Base-by-base conservation (phyloP, 2,329 filamentous ascomycete species). In the Apiospora rasikravindrae region DNA sequence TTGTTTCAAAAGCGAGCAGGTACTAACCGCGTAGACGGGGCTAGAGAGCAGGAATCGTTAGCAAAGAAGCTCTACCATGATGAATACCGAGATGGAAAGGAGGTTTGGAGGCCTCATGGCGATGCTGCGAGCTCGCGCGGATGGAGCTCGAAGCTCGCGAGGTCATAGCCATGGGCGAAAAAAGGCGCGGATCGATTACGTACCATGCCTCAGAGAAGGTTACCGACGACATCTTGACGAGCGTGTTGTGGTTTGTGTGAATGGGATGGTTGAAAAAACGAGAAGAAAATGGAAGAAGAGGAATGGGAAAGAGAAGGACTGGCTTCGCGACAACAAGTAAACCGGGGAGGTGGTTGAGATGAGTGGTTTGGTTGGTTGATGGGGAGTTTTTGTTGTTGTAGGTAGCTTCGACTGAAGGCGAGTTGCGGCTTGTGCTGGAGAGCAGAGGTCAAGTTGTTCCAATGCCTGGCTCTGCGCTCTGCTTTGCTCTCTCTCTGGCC, bases 21-120 rank as follows among this genome's bases (percentile, higher is more conserved):
- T 81, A 98, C 96, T 94, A 91, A 98, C 96, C 90, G 96, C 94
- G 89, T 98, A 99, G 82, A 97, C 96, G 87, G 96, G 96, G 89
- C 96, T 99, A 80, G 75, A 69, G 72, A 76, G 74, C 73, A 73
- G 67, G 72, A 70, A 73, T 75, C 42, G 73, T 80, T 78, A 80
- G 77, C 74, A 22, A 64, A 40, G 1, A 64, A 64, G 57, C 29
- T 64, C 33, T 24, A 7, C 13, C 19, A n/a, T 64, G 57, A 64
- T 64, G 57, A 40, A 64, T 24, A 40, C 19, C 13, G n/a, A 57
- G 44, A 47, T 29, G 47, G 53, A 73, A 53, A 68, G 24, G 29
- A 42, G 6, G 44, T 69, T 33, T 16, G 2, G 19, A 33, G 53
- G 61, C 16, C 26, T 64, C 24, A 53, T 66, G 49, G 51, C 69